Conservation (phyloP, 2,329 filamentous ascomycete genomes). For the Canariomyces notabilis region DNA sequence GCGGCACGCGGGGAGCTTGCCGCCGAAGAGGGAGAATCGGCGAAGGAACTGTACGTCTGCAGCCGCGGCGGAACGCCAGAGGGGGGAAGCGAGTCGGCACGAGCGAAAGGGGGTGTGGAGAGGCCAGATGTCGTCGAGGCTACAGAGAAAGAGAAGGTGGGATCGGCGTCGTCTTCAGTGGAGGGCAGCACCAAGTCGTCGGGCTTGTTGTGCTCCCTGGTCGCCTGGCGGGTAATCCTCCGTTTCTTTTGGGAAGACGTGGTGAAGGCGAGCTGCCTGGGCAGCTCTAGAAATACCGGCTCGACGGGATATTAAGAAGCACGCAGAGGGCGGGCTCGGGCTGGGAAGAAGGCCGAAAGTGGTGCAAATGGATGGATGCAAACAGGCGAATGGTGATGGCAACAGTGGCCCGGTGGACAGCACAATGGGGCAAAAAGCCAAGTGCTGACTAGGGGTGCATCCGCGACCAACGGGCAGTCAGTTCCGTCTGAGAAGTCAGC, state of each 20-base stretch:
- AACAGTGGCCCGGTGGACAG: constrained; percentile 2
- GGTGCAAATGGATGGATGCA: not conserved
- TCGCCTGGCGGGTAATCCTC: constrained; percentile 53
- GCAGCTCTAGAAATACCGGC: constrained; percentile 47
- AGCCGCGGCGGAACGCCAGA: constrained; percentile 50
- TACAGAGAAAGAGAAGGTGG: constrained; percentile 45
- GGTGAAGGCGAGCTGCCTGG: constrained; percentile 62
- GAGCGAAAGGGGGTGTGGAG: constrained; percentile 38
- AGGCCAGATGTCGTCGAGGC: constrained; percentile 36
- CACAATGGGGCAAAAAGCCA: not conserved
- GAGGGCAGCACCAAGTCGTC: constrained; percentile 47
- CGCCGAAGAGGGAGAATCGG: constrained; percentile 50
- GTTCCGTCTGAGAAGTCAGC: constrained; percentile 1
- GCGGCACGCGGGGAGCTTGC: constrained; percentile 55
- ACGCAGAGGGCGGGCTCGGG: constrained; percentile 17
- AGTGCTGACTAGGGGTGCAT: constrained; percentile 8
- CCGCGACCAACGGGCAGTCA: constrained; percentile 3
- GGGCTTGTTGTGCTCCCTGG: constrained; percentile 36
- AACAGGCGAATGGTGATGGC: not conserved
- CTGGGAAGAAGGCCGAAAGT: constrained; percentile 9
- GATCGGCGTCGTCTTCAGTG: constrained; percentile 47
- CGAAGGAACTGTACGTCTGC: constrained; percentile 41
- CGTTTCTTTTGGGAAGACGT: constrained; percentile 72
- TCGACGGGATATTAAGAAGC: constrained; percentile 18
- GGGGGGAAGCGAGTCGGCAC: constrained; percentile 40